Base-by-base conservation (phyloP, 768 basidiomycete genomes). In the Russula griseocarnosa region DNA sequence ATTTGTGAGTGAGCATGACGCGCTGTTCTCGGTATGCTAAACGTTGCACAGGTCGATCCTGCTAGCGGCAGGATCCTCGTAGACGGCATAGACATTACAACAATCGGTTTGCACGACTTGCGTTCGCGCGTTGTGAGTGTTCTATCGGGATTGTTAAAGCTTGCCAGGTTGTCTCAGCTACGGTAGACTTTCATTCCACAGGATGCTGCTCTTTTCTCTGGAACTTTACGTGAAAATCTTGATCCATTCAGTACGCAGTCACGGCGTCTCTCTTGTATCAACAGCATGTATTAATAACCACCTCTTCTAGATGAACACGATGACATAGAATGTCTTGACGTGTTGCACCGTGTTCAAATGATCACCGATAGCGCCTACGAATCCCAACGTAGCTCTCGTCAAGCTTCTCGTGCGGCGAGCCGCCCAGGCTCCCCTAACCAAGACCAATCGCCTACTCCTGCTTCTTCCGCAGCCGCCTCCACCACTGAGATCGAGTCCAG, bases 31-130 rank as follows among this genome's bases (percentile, higher is more conserved):
- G 14, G 8, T 20, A 22, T 24, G 20, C 54, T 57, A 13, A 51
- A 44, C 2, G 26, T 59, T 20, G 38, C 51, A 30, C 61, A 86
- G 85, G 83, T 86, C 20, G 93, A 96, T 70, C 92, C 94, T 1
- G 76, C 80, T 3, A 77, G 76, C 18, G 94, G 94, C 0, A 80
- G 80, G 26, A 93, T 97, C 56, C 34, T 90, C 52, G 86, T 96
- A 22, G 94, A 94, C 66, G 94, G 92, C 5, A 86, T 95, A 62
- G 93, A 95, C 70, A 92, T 94, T 57, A 86, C 87, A 1, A 86
- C 77, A 4, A 94, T 97, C 61, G 92, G 93, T 14, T 75, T 94
- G 20, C 84, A 92, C 70, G 93, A 94, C 71, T 71, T 95, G 66
- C 81, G 90, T n/a, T 87, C 88, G 1, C 82, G 86, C 66, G 68